Conservation (phyloP, 805 yeast species). For the Blastobotrys robertii region DNA sequence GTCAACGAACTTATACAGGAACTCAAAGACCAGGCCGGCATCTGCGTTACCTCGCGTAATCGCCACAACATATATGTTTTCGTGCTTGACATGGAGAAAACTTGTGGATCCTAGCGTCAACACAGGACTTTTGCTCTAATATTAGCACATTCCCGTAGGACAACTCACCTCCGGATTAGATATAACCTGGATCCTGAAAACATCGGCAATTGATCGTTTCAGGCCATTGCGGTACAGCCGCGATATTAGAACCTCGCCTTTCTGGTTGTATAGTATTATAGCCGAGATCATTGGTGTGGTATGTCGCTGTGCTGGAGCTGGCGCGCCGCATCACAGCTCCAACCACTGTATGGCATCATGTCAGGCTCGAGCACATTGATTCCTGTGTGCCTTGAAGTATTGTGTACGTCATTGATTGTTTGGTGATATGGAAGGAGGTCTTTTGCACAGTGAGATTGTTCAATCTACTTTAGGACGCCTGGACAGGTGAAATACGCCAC, state of each 20-base stretch:
- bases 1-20: slow-evolving; percentile 50
- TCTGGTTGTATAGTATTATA: slow-evolving; percentile 61
- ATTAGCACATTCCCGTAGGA: too few species aligned
- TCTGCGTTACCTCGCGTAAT: slow-evolving; percentile 87
- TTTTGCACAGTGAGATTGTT: too few species aligned
- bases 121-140: slow-evolving; percentile 40
- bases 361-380: too few species aligned
- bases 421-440: too few species aligned
- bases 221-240: slow-evolving; percentile 66
- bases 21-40: slow-evolving; percentile 71
- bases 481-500: too few species aligned
- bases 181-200: slow-evolving; percentile 87
- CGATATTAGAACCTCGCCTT: slow-evolving; percentile 78
- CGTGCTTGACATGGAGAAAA: slow-evolving; percentile 61
- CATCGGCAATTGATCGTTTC: slow-evolving; percentile 70
- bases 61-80: slow-evolving; percentile 69
- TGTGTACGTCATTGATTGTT: too few species aligned
- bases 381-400: too few species aligned
- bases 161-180: slow-evolving; percentile 46
- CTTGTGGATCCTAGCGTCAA: slow-evolving; percentile 89
- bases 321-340: too few species aligned
- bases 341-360: too few species aligned
- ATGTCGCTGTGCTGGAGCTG: too few species aligned
- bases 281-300: slow-evolving; percentile 60
- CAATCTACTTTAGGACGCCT: too few species aligned